These are phyloP conservation scores for Plantago lanceolata DNA, from an alignment of 305 asterid genomes.

Conservation along the genomic window DNA sequence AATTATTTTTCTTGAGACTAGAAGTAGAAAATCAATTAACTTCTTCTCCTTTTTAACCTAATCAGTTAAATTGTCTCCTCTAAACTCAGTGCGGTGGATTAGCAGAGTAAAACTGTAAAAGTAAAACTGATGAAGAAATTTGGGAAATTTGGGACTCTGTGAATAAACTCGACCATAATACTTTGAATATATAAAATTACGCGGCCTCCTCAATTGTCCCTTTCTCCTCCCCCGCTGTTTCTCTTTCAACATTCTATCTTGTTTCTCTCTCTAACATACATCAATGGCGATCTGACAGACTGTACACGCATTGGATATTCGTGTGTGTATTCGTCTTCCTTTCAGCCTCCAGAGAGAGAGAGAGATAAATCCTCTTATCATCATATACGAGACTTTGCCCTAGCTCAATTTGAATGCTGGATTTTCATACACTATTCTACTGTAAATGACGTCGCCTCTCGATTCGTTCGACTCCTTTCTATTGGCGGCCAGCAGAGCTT, in stretches of 20 bases:
- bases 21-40: too few relatives aligned
- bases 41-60: too few relatives aligned
- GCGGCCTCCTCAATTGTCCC: conserved; percentile 36
- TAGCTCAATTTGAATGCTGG: conserved; percentile 21
- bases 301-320: background rate
- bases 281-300: conserved; percentile 45
- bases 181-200: conserved; percentile 44
- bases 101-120: too few relatives aligned
- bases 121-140: too few relatives aligned
- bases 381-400: conserved; percentile 34
- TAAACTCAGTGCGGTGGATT: too few relatives aligned
- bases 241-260: conserved; percentile 22
- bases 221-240: conserved; percentile 17
- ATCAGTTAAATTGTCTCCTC: too few relatives aligned
- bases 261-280: conserved; percentile 14
- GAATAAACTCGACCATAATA: conserved; percentile 6
- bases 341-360: too few relatives aligned
- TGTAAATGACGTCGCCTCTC: conserved; percentile 42
- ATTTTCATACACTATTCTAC: conserved; percentile 26
- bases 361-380: background rate
- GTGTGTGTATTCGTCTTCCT: conserved; percentile 2
- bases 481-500: conserved; percentile 73
- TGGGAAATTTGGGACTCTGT: too few relatives aligned
- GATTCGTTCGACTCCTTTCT: conserved; percentile 54
- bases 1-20: too few relatives aligned